A percentile compares a stretch with the other conserved stretches of the same genome.
Conservation (phyloP, 176 grass and related monocot genomes). For the Cocos nucifera region DNA sequence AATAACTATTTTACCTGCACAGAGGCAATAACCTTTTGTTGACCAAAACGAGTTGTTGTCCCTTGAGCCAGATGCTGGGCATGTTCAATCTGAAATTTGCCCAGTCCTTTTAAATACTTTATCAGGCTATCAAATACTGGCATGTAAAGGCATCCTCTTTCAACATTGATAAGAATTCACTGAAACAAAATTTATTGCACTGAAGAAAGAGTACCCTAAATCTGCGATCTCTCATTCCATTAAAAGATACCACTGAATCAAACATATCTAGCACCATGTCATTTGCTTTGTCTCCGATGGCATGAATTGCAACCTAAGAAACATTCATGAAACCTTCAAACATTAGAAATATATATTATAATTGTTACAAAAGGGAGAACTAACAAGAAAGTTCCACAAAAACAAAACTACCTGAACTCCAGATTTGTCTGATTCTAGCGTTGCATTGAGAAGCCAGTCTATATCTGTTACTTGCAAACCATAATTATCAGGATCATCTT, state of each 20-base stretch:
- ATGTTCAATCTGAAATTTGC: conserved; percentile 73
- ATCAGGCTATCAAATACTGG: conserved; percentile 9
- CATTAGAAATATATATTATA: conserved; percentile 1
- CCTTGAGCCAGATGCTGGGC: conserved; percentile 68
- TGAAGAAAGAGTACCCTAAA: conserved; percentile 41
- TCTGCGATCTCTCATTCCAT: conserved; percentile 65
- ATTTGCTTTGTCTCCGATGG: conserved; percentile 92
- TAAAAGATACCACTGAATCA: conserved; percentile 36
- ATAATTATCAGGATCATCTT: conserved; percentile 39
- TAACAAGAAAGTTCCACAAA: not conserved
- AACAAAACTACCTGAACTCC: conserved; percentile 64
- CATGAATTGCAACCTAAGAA: conserved; percentile 81
- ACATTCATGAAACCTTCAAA: not conserved
- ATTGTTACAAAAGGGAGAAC: not conserved
- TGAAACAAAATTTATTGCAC: too few species aligned
- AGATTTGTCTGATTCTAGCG: conserved; percentile 61
- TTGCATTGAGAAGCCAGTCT: conserved; percentile 52
- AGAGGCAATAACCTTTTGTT: conserved; percentile 64
- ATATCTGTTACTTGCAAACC: conserved; percentile 65
- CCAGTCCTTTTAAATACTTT: too few species aligned
- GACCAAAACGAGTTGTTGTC: conserved; percentile 51
- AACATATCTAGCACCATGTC: conserved; percentile 69
- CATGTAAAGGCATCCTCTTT: not conserved
- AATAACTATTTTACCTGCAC: conserved; percentile 47
- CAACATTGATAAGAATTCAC: not conserved